Base-by-base conservation (phyloP, 495 filamentous ascomycete genomes). In the Aspergillus steynii region DNA sequence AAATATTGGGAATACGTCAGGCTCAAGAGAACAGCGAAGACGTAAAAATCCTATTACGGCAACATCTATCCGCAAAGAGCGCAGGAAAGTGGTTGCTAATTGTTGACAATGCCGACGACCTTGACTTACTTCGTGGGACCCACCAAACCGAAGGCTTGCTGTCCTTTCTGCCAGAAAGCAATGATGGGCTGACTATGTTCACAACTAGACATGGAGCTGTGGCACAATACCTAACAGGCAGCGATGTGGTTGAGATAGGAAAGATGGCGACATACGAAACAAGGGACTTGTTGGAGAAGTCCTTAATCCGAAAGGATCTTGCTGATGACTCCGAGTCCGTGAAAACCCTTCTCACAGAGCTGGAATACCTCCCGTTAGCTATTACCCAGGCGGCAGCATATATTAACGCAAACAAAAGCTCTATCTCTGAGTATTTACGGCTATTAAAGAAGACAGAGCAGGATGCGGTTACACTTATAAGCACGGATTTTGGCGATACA, bases 401-500 rank as follows among this genome's bases (percentile, higher is more conserved):
- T 60, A 66, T 77, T 8, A 78, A 76, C 34, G 61, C 26, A 7
- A 79, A 71, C 32, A 59, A 70, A 48, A 67, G 72, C 34, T 64
- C 75, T 1, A 53, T 79, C 53, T 49, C 54, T 25, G 59, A 74
- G 29, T 86, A 86, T 63, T 66, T 83, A 42, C 50, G 58, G 8
- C 71, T 82, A 3, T 4, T 49, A 49, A 66, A 59, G 14, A 67
- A 69, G 0, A 75, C 71, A 10, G 72, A 84, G 50, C 29, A 76
- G 50, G 66, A 77, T 42, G 61, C 56, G 25, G 50, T 73, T 20
- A 60, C 55, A 47, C 61, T 82, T 42, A 61, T 82, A 59, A 80
- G 73, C 56, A 63, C 65, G 61, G 75, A 81, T n/a, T 86, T 82
- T 59, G 61, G 64, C 6, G 78, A 82, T 58, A 65, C 68, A 3